Conservation (phyloP, 228 moss, liverwort and hornwort species). For the Sphagnum fallax region DNA sequence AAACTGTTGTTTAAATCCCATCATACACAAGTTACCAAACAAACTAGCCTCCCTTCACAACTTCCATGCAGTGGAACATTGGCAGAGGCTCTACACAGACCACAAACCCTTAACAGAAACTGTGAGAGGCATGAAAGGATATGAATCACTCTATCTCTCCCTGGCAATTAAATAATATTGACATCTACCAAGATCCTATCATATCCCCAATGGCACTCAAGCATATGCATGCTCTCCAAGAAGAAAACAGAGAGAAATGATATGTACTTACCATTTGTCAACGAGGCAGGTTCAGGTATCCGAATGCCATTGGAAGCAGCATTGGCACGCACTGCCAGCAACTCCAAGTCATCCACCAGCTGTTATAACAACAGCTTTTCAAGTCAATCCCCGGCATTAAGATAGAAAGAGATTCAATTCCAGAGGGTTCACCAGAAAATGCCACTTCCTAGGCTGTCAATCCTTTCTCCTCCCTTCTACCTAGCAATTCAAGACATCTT, state of each 20-base stretch:
- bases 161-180: no score
- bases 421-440: background rate
- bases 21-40: background rate
- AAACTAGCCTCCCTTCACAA: background rate
- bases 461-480: background rate
- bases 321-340: constrained; percentile 78
- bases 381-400: background rate
- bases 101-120: background rate
- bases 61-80: background rate
- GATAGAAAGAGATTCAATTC: no score
- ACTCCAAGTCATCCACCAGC: constrained; percentile 97
- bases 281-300: constrained; percentile 47
- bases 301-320: constrained; percentile 68
- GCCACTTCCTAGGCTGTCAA: background rate
- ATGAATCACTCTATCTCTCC: background rate
- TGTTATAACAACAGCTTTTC: constrained; percentile 16
- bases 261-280: constrained; percentile 40
- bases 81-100: background rate
- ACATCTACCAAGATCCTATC: background rate
- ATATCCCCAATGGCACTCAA: background rate
- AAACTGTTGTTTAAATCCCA: no score
- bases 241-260: background rate
- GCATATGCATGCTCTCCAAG: background rate
- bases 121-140: background rate
- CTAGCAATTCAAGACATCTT: no score